Conservation (phyloP, 1,139 yeast genomes). For the Debaryomyces coudertii region DNA sequence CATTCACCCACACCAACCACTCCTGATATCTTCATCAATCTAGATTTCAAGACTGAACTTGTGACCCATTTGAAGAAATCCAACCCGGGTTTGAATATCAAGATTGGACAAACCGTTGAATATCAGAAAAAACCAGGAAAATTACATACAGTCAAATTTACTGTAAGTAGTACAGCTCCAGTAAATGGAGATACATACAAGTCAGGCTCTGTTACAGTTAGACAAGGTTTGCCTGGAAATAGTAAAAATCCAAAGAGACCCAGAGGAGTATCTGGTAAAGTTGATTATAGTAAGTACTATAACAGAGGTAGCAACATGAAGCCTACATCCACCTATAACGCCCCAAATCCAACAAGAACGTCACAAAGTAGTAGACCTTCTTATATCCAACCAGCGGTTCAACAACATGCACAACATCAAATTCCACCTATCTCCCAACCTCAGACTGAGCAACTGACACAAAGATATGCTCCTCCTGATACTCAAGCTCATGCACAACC, state of each 20-base stretch:
- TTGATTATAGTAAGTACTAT: slow-evolving; percentile 49
- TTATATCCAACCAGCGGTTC: slow-evolving; percentile 12
- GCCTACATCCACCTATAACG: slow-evolving; percentile 13
- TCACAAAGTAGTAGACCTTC: slow-evolving; percentile 1
- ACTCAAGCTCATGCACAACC: slow-evolving; percentile 8
- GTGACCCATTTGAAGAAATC: slow-evolving; percentile 72
- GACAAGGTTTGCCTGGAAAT: slow-evolving; percentile 75
- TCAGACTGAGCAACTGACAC: neutral
- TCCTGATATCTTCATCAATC: slow-evolving; percentile 81
- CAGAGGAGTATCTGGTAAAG: slow-evolving; percentile 40
- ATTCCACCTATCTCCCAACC: neutral
- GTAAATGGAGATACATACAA: slow-evolving; percentile 73
- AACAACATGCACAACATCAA: slow-evolving; percentile 11
- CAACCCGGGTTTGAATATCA: slow-evolving; percentile 61
- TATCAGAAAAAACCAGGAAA: slow-evolving; percentile 94
- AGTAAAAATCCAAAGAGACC: slow-evolving; percentile 78
- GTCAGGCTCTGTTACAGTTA: slow-evolving; percentile 84
- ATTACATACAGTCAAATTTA: slow-evolving; percentile 71
- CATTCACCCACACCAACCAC: slow-evolving; percentile 50
- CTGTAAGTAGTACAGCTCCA: slow-evolving; percentile 58
- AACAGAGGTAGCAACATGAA: slow-evolving; percentile 33
- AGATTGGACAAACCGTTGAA: slow-evolving; percentile 71
- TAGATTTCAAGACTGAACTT: slow-evolving; percentile 88
- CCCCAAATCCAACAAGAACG: slow-evolving; percentile 15
- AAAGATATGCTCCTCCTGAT: slow-evolving; percentile 9